Evolutionary conservation across 2,329 filamentous ascomycete genomes (phyloP).

Genomic region (Hypocrella siamensis): DNA sequence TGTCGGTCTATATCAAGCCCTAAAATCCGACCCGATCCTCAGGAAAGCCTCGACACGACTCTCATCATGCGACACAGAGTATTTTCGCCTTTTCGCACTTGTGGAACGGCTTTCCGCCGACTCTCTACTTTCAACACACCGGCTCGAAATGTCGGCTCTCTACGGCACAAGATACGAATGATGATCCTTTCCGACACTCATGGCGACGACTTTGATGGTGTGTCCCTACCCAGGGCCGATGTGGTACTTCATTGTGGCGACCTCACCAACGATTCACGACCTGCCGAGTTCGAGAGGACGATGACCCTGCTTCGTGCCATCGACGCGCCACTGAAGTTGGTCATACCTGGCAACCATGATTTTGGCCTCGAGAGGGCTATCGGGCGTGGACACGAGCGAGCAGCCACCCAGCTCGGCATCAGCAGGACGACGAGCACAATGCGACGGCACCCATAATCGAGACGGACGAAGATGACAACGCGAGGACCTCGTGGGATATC

Average conservation of each 20-base stretch:
- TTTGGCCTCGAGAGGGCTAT: conserved; percentile 20
- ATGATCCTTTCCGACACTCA: conserved; percentile 25
- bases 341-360: conserved; percentile 41
- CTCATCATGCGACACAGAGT: too few species aligned
- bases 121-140: too few species aligned
- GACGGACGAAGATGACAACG: background rate
- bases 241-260: conserved; percentile 38
- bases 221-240: conserved; percentile 13
- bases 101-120: too few species aligned
- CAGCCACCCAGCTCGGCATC: too few species aligned
- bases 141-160: too few species aligned
- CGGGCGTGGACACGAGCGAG: background rate
- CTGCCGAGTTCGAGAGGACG: conserved; percentile 23
- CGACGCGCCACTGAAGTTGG: conserved; percentile 33
- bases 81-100: too few species aligned
- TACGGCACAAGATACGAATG: conserved; percentile 21
- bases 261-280: conserved; percentile 25
- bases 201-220: conserved; percentile 8
- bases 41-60: too few species aligned
- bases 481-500: conserved; percentile 17
- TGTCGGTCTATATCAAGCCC: too few species aligned
- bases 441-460: background rate
- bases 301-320: conserved; percentile 25
- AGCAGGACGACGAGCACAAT: background rate
- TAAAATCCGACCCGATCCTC: too few species aligned